These are phyloP conservation scores for Ogataea pilisensis DNA, from an alignment of 805 yeast species.

Conservation along the genomic window DNA sequence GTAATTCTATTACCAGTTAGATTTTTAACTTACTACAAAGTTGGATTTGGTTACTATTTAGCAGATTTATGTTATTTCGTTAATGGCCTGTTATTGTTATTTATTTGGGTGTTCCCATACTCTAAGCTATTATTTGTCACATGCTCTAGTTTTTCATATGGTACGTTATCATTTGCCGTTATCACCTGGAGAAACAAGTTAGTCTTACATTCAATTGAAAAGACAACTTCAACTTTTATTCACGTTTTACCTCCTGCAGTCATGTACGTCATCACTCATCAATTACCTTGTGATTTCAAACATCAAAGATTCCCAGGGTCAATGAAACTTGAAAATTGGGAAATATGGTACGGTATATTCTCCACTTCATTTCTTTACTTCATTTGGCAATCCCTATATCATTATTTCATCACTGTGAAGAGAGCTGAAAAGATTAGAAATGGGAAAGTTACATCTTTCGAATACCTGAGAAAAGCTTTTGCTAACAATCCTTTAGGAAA, in stretches of 20 bases:
- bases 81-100: constrained; percentile 62
- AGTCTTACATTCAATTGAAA: constrained; percentile 87
- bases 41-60: constrained; percentile 76
- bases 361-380: constrained; percentile 81
- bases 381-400: constrained; percentile 87
- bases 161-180: constrained; percentile 89
- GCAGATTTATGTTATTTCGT: constrained; percentile 95
- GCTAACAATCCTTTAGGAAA: constrained; percentile 61
- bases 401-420: constrained; percentile 83
- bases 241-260: constrained; percentile 89
- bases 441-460: constrained; percentile 86
- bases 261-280: constrained; percentile 82
- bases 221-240: constrained; percentile 85
- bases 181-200: constrained; percentile 94
- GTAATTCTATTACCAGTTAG: constrained; percentile 76
- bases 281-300: constrained; percentile 49
- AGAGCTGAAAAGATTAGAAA: constrained; percentile 75
- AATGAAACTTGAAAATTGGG: constrained; percentile 63
- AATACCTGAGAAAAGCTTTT: constrained; percentile 72
- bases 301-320: constrained; percentile 75
- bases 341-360: constrained; percentile 61
- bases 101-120: constrained; percentile 78
- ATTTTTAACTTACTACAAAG: constrained; percentile 74
- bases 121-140: constrained; percentile 72
- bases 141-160: constrained; percentile 83